A percentile compares a stretch with the other conserved stretches of the same genome.
phyloP scores from a whole-genome alignment of 2,329 filamentous ascomycete species.

The Epichloe aotearoae region DNA sequence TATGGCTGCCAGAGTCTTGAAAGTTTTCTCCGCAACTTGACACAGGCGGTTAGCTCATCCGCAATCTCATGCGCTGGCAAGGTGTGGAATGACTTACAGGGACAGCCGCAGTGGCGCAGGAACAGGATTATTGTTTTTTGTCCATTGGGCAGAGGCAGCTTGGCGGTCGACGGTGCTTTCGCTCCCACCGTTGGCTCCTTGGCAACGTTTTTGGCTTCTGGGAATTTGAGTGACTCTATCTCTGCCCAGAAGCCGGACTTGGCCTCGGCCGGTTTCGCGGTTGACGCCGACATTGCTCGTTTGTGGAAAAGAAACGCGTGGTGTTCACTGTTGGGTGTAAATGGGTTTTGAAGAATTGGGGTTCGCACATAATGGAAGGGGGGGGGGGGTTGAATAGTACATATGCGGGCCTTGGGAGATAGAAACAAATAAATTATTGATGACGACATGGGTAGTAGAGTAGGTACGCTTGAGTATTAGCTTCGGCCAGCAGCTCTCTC shows the following conservation, averaged over 20 bases:
- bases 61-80: neutral
- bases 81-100: slow-evolving; percentile 38
- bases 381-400: too few relatives aligned
- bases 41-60: neutral
- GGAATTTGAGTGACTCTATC: slow-evolving; percentile 28
- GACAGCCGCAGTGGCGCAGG: slow-evolving; percentile 61
- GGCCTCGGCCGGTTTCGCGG: slow-evolving; percentile 1
- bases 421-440: neutral
- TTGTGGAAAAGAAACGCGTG: neutral
- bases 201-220: slow-evolving; percentile 27
- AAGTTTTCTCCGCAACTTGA: slow-evolving; percentile 55
- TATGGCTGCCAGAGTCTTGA: slow-evolving; percentile 37
- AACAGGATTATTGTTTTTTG: slow-evolving; percentile 53
- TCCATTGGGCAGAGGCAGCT: slow-evolving; percentile 37
- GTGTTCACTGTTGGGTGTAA: neutral
- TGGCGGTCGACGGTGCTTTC: slow-evolving; percentile 39
- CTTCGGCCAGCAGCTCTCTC: too few relatives aligned
- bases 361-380: too few relatives aligned
- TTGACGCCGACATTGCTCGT: slow-evolving; percentile 2
- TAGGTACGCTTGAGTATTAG: too few relatives aligned
- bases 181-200: slow-evolving; percentile 38
- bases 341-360: neutral
- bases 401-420: too few relatives aligned
- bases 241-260: slow-evolving; percentile 21
- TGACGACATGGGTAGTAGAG: neutral